These are phyloP conservation scores for Backusella parvicylindrica DNA, from an alignment of 192 early-diverging fungal genomes.

Conservation along the genomic window DNA sequence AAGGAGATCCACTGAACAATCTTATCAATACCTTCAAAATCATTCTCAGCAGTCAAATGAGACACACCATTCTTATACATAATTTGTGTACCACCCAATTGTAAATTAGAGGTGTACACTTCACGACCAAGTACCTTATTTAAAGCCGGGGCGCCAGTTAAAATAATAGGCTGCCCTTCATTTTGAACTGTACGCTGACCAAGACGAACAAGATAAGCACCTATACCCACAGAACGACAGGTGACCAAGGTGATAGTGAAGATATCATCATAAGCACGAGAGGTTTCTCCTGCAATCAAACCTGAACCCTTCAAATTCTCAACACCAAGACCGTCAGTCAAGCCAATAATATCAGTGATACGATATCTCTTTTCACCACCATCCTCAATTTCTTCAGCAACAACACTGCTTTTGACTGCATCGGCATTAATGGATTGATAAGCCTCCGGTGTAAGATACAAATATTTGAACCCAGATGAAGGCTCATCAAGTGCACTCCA, in stretches of 20 bases:
- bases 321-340: conserved; percentile 85
- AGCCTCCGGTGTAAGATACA: conserved; percentile 80
- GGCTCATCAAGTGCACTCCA: conserved; percentile 85
- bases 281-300: conserved; percentile 96
- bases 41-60: conserved; percentile 92
- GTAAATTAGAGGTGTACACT: conserved; percentile 96
- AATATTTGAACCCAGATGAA: conserved; percentile 84
- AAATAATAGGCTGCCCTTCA: conserved; percentile 96
- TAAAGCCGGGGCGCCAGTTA: conserved; percentile 93
- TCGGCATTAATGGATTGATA: conserved; percentile 57
- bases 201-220: conserved; percentile 96
- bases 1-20: conserved; percentile 93
- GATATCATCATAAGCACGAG: conserved; percentile 94
- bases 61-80: conserved; percentile 99
- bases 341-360: conserved; percentile 85
- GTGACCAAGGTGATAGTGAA: conserved; percentile 96
- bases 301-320: conserved; percentile 96
- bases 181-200: conserved; percentile 98
- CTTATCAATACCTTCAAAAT: conserved; percentile 88
- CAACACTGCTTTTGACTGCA: conserved; percentile 62
- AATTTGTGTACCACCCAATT: conserved; percentile 97
- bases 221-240: conserved; percentile 97
- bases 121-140: conserved; percentile 98
- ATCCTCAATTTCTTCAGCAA: conserved; percentile 66
- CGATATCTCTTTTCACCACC: conserved; percentile 74